Conservation (phyloP, 768 basidiomycete species). For the Termitomyces sp. region DNA sequence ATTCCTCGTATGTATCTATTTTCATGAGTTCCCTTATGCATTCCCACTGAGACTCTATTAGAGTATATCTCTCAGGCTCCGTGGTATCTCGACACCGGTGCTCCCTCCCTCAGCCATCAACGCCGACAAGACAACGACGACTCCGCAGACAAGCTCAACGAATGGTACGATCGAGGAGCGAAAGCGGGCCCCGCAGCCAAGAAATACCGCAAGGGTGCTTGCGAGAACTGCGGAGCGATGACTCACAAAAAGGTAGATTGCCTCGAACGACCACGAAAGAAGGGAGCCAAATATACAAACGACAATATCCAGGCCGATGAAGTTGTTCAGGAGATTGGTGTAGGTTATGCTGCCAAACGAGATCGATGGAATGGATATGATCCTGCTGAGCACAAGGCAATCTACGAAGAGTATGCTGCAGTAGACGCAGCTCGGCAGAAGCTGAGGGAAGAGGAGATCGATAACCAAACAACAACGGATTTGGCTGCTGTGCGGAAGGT, state of each 20-base stretch:
- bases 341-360: slow-evolving; percentile 88
- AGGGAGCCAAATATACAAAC: slow-evolving; percentile 90
- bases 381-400: slow-evolving; percentile 73
- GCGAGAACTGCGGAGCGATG: slow-evolving; percentile 98
- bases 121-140: slow-evolving; percentile 67
- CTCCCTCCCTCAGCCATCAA: slow-evolving; percentile 92
- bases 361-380: slow-evolving; percentile 99
- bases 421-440: slow-evolving; percentile 88
- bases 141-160: slow-evolving; percentile 65
- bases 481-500: slow-evolving; percentile 88
- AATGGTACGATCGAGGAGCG: slow-evolving; percentile 87
- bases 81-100: slow-evolving; percentile 96
- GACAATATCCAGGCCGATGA: slow-evolving; percentile 91
- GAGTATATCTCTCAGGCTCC: slow-evolving; percentile 99
- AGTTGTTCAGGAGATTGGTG: slow-evolving; percentile 70
- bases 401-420: slow-evolving; percentile 93
- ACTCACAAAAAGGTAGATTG: slow-evolving; percentile 91
- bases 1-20: slow-evolving; percentile 78
- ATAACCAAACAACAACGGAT: slow-evolving; percentile 93
- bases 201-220: slow-evolving; percentile 96
- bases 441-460: slow-evolving; percentile 93
- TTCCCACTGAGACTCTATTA: slow-evolving; percentile 21
- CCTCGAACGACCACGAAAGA: slow-evolving; percentile 92
- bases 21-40: not conserved
- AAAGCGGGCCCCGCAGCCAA: slow-evolving; percentile 89